These are phyloP conservation scores for Rasamsonia emersonii DNA, from an alignment of 2,329 filamentous ascomycete genomes.

Conservation along the genomic window DNA sequence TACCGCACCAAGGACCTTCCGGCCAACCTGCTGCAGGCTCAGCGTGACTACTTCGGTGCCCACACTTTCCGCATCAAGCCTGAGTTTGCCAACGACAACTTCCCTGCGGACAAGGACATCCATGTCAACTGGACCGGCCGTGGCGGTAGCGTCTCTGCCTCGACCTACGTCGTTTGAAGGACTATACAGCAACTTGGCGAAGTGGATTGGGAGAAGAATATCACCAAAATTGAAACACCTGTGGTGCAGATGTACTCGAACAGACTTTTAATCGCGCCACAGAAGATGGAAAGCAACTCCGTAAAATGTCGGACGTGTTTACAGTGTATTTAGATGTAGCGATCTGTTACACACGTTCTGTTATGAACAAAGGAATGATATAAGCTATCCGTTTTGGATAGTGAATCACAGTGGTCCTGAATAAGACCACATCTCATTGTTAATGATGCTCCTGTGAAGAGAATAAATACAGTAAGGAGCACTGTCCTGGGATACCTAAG, in stretches of 20 bases:
- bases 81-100: constrained; percentile 66
- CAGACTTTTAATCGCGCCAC: no score
- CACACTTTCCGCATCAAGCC: constrained; percentile 88
- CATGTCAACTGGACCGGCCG: constrained; percentile 99
- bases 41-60: constrained; percentile 98
- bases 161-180: constrained; percentile 87
- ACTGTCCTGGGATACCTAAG: no score
- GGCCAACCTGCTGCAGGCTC: constrained; percentile 95
- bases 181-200: no score
- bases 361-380: constrained; percentile 6
- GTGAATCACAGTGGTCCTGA: no score
- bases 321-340: constrained; percentile 10
- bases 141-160: constrained; percentile 93
- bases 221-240: no score
- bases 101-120: constrained; percentile 76
- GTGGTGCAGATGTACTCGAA: no score
- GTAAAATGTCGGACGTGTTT: constrained; percentile 6
- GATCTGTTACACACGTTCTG: constrained; percentile 4
- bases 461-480: no score
- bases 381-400: no score
- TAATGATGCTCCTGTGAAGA: no score
- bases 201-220: constrained; percentile 4
- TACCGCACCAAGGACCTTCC: constrained; percentile 96
- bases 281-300: constrained; percentile 3
- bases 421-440: no score